Base-by-base conservation (phyloP, 257 asterid species). In the Voacanga thouarsii region DNA sequence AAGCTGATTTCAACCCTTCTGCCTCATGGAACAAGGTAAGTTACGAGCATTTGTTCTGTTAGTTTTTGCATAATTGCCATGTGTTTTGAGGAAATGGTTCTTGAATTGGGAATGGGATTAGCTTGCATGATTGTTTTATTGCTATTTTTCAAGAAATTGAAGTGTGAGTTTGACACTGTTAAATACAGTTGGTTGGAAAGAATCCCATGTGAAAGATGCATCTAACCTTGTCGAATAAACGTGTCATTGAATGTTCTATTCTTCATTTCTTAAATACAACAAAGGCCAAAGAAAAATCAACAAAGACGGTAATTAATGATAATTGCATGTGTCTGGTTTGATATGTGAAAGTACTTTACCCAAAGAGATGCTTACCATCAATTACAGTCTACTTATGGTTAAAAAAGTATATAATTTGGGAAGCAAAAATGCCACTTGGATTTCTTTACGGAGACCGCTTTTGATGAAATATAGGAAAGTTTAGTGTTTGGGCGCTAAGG, bases 1-100 rank as follows among this genome's bases (percentile, higher is more conserved):
- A 77, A 86, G 84, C 86, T 85, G 92, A 87, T 43, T 82, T 77
- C 74, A 73, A 1, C 81, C 72, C 83, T 65, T 83, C 72, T 70
- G 80, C 72, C 64, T 33, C 74, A 56, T 68, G 75, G 77, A 80
- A 75, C 73, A 85, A 88, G 97, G 96, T 90, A 82, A 67, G 37
- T 44, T 15, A 12, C 14, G 0, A 23, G 37, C 24, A 55, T 24
- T 14, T 44, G n/a, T 33, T 56, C 18, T n/a, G 15, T 45, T n/a
- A 6, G 51, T 23, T 74, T 74, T 57, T 51, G 66, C 6, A 59
- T n/a, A 43, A 21, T 49, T 49, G 59, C 28, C 49, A 11, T 18
- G 24, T 12, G 4, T 16, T 30, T 0, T 68, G 60, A 57, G 45
- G 23, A 37, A 50, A 41, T 26, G 18, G 19, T 30, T 14, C 30